Conservation (phyloP, 2,329 filamentous ascomycete genomes). For the Fusarium fracticaudum region DNA sequence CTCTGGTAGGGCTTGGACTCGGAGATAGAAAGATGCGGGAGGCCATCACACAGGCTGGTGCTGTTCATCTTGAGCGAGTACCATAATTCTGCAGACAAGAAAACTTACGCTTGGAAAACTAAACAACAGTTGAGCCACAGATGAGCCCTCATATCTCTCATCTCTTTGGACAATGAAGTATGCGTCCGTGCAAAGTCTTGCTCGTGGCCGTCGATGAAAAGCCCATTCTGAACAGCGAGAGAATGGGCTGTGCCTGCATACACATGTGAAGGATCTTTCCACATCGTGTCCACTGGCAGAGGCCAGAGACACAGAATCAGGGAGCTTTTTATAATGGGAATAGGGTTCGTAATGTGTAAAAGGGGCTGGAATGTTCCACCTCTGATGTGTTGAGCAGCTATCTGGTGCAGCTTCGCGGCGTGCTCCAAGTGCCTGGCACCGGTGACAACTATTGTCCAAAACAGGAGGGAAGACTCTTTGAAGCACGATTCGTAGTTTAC, state of each 20-base stretch:
- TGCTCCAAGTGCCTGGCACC: background rate
- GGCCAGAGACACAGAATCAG: background rate
- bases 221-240: background rate
- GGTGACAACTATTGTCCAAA: background rate
- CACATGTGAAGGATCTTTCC: constrained; percentile 4
- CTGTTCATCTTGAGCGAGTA: background rate
- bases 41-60: background rate
- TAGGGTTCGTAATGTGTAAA: background rate
- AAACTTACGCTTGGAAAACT: constrained; percentile 1
- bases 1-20: background rate
- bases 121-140: background rate
- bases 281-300: background rate
- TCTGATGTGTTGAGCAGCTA: background rate
- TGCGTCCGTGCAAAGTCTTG: constrained; percentile 2
- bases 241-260: background rate
- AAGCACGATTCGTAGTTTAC: background rate
- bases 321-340: background rate
- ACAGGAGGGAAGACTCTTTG: background rate
- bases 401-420: background rate
- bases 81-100: no score
- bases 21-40: background rate
- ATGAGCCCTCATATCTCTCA: background rate
- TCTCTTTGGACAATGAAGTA: background rate
- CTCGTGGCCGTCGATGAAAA: background rate
- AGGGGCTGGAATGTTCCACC: background rate